Evolutionary conservation across 1,284 basidiomycete genomes (phyloP).

Genomic region (Cutaneotrichosporon curvatum): DNA sequence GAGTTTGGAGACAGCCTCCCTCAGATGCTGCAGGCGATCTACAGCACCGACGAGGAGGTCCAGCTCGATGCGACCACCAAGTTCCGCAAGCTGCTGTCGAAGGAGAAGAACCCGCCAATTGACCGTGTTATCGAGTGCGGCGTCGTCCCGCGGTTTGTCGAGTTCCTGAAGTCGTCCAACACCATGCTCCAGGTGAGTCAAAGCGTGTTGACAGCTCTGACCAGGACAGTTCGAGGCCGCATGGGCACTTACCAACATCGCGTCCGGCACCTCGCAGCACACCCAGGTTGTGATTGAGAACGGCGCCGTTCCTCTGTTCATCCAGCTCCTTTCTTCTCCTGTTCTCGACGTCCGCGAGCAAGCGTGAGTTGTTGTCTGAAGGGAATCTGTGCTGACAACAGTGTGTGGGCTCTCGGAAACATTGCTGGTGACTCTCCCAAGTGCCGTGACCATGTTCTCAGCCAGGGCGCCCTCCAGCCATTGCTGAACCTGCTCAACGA

Average conservation of each 20-base stretch:
- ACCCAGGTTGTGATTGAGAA: conserved; percentile 96
- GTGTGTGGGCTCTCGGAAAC: conserved; percentile 91
- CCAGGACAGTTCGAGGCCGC: conserved; percentile 84
- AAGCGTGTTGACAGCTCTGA: not conserved
- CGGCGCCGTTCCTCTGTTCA: conserved; percentile 94
- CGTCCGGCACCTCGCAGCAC: conserved; percentile 96
- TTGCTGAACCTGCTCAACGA: conserved; percentile 51
- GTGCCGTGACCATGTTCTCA: conserved; percentile 76
- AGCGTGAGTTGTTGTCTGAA: conserved; percentile 49
- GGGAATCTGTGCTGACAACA: conserved; percentile 14
- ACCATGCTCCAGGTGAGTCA: conserved; percentile 79
- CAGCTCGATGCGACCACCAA: conserved; percentile 91
- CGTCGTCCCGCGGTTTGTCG: conserved; percentile 94
- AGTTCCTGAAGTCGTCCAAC: conserved; percentile 80
- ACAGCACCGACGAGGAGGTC: conserved; percentile 81
- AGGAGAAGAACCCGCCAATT: conserved; percentile 99
- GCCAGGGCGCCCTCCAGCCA: conserved; percentile 51
- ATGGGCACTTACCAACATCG: conserved; percentile 99
- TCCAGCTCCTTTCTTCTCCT: conserved; percentile 76
- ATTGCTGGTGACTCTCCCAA: conserved; percentile 92
- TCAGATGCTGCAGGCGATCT: conserved; percentile 81
- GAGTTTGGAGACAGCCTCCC: conserved; percentile 57
- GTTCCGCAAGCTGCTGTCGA: conserved; percentile 96
- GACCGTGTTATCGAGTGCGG: conserved; percentile 97
- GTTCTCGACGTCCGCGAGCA: conserved; percentile 92